These are phyloP conservation scores for Colletotrichum sansevieriae DNA, from an alignment of 2,329 filamentous ascomycete species.

Conservation along the genomic window DNA sequence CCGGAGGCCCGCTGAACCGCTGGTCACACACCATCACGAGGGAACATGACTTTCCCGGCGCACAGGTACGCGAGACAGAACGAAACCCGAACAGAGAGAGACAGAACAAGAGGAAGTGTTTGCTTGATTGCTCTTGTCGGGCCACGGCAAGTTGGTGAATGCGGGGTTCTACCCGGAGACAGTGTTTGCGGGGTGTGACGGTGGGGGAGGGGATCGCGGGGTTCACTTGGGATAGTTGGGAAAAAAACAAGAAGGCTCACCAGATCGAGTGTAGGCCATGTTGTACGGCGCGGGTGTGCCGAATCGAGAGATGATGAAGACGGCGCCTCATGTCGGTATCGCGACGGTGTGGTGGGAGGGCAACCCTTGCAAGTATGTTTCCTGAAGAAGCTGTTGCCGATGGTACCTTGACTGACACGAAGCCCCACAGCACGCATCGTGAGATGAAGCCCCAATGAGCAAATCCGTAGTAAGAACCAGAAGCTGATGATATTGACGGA, in stretches of 20 bases:
- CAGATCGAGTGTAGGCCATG: slow-evolving; percentile 76
- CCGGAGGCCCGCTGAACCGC: slow-evolving; percentile 77
- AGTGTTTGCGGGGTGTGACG: slow-evolving; percentile 17
- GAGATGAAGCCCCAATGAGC: slow-evolving; percentile 40
- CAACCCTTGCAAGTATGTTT: slow-evolving; percentile 89
- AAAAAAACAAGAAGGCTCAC: slow-evolving; percentile 13
- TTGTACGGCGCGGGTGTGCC: slow-evolving; percentile 93
- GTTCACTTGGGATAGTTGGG: not conserved
- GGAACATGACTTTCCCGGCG: slow-evolving; percentile 90
- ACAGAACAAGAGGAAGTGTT: too few relatives aligned
- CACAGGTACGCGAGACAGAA: slow-evolving; percentile 72
- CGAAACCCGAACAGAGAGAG: too few relatives aligned
- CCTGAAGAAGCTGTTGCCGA: not conserved
- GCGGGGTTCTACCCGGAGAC: slow-evolving; percentile 22
- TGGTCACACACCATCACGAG: slow-evolving; percentile 87
- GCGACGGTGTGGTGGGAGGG: slow-evolving; percentile 98
- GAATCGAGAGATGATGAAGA: slow-evolving; percentile 87
- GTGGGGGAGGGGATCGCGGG: slow-evolving; percentile 36
- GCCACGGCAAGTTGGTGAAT: slow-evolving; percentile 30
- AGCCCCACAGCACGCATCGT: slow-evolving; percentile 55
- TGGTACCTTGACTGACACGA: slow-evolving; percentile 17
- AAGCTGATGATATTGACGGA: too few relatives aligned
- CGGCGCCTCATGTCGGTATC: slow-evolving; percentile 89
- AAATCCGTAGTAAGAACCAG: not conserved
- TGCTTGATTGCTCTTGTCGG: not conserved